Base-by-base conservation (phyloP, 1,284 basidiomycete species). In the Sporisorium sorghi region DNA sequence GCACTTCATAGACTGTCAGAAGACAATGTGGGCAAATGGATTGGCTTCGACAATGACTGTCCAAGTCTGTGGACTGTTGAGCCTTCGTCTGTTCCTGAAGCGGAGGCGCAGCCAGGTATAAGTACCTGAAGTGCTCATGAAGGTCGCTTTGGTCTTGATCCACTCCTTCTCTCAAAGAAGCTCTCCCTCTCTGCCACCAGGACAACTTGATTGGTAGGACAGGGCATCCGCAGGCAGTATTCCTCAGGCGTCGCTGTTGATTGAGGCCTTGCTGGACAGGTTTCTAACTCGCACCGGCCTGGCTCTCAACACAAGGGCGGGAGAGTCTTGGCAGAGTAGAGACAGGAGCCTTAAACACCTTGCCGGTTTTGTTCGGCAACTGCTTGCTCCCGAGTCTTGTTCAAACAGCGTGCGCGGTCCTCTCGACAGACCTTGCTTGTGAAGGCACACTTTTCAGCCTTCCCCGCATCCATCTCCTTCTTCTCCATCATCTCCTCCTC, bases 331-430 rank as follows among this genome's bases (percentile, higher is more conserved):
- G 26, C 46, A 47, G 28, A 43, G 11, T 15, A 33, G 32, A 11
- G 11, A 33, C 8, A 11, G 32, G 7, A 33, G 3, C 32, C n/a
- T n/a, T n/a, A n/a, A n/a, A 30, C 5, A 30, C 28, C 28, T 30
- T 9, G 28, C 28, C 28, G 28, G 28, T 42, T 33, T 56, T n/a
- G n/a, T n/a, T 60, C 64, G 64, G 64, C 30, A 42, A 59, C 46
- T 57, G 42, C 44, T 42, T 14, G 21, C 35, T 26, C 44, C 52
- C 56, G 58, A 42, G n/a, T n/a, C 58, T 54, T 23, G 26, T 47
- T 21, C 33, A 33, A 9, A 30, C 15, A 47, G 17, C 19, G 9
- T n/a, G n/a, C n/a, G n/a, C n/a, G n/a, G n/a, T n/a, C n/a, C n/a
- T n/a, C n/a, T n/a, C n/a, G n/a, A 40, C 42, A 50, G 42, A 17